Base-by-base conservation (phyloP, 1,139 yeast genomes). In the Candida tropicalis region DNA sequence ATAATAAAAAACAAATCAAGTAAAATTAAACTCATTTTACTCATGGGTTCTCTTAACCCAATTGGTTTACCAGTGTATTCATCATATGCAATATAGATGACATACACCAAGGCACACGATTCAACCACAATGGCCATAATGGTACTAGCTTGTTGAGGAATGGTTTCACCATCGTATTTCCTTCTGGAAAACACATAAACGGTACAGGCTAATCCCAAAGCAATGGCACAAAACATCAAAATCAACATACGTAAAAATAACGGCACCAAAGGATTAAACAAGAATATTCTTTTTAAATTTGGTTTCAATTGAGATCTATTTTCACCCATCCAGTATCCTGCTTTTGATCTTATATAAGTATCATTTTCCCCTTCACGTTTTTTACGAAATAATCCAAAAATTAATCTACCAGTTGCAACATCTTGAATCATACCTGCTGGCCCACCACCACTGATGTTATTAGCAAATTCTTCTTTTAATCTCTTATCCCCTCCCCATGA, bases 11-110 rank as follows among this genome's bases (percentile, higher is more conserved):
- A 67, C 39, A 91, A 70, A 59, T 93, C 99, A 51, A 89, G 70
- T 75, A 90, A 72, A 44, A 80, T 74, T 46, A 90, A 75, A 56
- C 89, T 75, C 75, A 91, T 79, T 58, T 91, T 91, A 22, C 86
- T 90, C 52, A 80, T 70, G 0, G 97, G 95, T 50, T 87, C 82
- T 51, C 98, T 76, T 40, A 91, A 72, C 0, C 97, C 99, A 41
- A 93, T 65, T 0, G 98, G 99, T 59, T 88, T 86, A 16, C 97
- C 95, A 18, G 84, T 77, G 62, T 88, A 91, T 62, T 93, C 99
- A 63, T 93, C 98, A 55, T 82, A 84, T 2, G 96, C 82, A 60
- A 91, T 88, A 63, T 87, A 90, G 9, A 82, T 68, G 46, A 90
- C 75, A 59, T 93, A 93, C 0, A 81, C 78, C 31, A 89, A 68